Percentiles rank a stretch among this genome's conserved stretches.
phyloP scores from a whole-genome alignment of 169 alveolate genomes.

The Plasmodium adleri region DNA sequence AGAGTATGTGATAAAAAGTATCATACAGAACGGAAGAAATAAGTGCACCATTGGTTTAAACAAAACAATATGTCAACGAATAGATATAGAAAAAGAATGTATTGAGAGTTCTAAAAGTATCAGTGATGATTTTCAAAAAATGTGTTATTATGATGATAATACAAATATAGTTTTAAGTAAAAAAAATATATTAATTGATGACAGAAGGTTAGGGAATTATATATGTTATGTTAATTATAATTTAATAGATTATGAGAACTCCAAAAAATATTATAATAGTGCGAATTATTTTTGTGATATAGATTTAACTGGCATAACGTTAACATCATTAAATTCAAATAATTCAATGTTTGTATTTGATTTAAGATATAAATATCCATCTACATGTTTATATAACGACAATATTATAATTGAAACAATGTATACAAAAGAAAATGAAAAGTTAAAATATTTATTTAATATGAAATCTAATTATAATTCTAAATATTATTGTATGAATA shows the following conservation, averaged over 20 bases:
- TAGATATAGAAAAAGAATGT: conserved; percentile 39
- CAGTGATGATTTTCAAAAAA: conserved; percentile 61
- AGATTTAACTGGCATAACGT: conserved; percentile 59
- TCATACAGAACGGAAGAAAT: conserved; percentile 10
- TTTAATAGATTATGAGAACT: conserved; percentile 64
- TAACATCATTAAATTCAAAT: conserved; percentile 59
- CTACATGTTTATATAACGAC: conserved; percentile 68
- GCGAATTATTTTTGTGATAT: conserved; percentile 44
- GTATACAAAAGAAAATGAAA: conserved; percentile 9
- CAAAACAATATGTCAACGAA: conserved; percentile 48
- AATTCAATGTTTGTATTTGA: conserved; percentile 69
- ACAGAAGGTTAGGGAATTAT: conserved; percentile 41
- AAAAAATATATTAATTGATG: conserved; percentile 68
- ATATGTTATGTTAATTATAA: conserved; percentile 60
- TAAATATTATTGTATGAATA: conserved; percentile 9
- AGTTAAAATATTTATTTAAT: conserved; percentile 20
- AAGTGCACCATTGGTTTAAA: conserved; percentile 31
- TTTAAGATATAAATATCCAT: conserved; percentile 58
- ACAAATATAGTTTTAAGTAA: conserved; percentile 60
- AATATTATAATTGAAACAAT: conserved; percentile 35
- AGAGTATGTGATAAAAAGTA: conserved; percentile 15
- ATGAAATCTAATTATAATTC: conserved; percentile 55
- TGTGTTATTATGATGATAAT: conserved; percentile 32
- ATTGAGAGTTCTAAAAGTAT: conserved; percentile 32
- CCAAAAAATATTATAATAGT: conserved; percentile 57